A percentile compares a stretch with the other conserved stretches of the same genome.
Conservation (phyloP, 1,284 basidiomycete species). For the Grifola frondosa region DNA sequence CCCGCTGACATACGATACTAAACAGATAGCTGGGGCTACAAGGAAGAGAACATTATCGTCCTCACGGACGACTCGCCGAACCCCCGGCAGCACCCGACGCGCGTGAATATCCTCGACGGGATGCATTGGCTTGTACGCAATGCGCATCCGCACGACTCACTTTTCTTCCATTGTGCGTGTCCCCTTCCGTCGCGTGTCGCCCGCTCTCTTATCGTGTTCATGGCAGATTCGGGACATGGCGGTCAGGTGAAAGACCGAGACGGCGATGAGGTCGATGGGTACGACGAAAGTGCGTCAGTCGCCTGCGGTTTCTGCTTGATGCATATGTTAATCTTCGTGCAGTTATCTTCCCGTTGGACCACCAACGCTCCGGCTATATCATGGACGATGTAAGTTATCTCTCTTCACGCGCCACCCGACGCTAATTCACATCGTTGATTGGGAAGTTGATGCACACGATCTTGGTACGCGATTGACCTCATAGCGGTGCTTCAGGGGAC, state of each 20-base stretch:
- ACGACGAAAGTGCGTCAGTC: slow-evolving; percentile 51
- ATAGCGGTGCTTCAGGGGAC: neutral
- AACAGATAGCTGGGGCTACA: slow-evolving; percentile 62
- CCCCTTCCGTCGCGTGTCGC: neutral
- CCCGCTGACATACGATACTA: neutral
- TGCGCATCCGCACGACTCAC: slow-evolving; percentile 74
- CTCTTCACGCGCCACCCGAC: too few species aligned
- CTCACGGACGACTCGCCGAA: slow-evolving; percentile 73
- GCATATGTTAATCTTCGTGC: neutral
- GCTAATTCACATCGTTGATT: slow-evolving; percentile 1
- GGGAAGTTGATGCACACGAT: slow-evolving; percentile 56
- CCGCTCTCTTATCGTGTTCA: neutral
- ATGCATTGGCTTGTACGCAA: slow-evolving; percentile 87
- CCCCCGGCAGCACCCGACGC: slow-evolving; percentile 66
- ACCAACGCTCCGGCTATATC: slow-evolving; percentile 65
- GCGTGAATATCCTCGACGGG: slow-evolving; percentile 76
- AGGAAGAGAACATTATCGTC: slow-evolving; percentile 71
- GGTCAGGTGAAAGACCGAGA: slow-evolving; percentile 72
- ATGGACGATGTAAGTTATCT: slow-evolving; percentile 79
- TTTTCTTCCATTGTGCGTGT: slow-evolving; percentile 82
- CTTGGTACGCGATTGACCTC: slow-evolving; percentile 42
- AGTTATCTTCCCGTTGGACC: slow-evolving; percentile 71
- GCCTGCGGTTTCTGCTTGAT: neutral
- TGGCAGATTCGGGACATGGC: slow-evolving; percentile 78
- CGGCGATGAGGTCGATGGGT: slow-evolving; percentile 69